phyloP scores from a whole-genome alignment of 2,329 filamentous ascomycete genomes.

The Sordariomycetes sp. region DNA sequence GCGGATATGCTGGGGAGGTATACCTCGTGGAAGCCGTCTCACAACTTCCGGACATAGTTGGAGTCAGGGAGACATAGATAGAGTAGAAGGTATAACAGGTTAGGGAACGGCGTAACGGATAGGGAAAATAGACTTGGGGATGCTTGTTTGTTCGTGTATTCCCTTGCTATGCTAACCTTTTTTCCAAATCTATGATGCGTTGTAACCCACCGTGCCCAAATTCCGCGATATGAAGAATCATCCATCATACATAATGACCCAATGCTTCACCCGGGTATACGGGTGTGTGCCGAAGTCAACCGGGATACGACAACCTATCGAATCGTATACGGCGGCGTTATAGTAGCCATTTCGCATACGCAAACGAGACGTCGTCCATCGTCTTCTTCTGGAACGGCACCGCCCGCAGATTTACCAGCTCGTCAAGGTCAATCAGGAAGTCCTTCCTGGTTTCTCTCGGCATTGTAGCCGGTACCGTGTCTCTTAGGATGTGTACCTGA shows the following conservation, averaged over 20 bases:
- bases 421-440: constrained; percentile 79
- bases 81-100: no score
- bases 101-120: not conserved
- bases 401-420: constrained; percentile 74
- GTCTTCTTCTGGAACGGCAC: constrained; percentile 69
- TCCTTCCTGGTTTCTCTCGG: constrained; percentile 68
- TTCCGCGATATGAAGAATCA: not conserved
- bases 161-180: not conserved
- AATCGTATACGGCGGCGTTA: constrained; percentile 9
- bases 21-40: constrained; percentile 5
- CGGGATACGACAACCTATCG: not conserved
- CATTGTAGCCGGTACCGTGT: constrained; percentile 47
- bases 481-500: constrained; percentile 75
- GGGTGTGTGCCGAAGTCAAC: not conserved
- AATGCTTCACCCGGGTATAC: no score
- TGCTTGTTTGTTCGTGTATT: not conserved
- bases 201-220: not conserved
- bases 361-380: constrained; percentile 79
- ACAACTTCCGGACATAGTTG: not conserved
- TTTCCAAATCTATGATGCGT: not conserved
- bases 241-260: not conserved
- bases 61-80: not conserved
- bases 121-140: not conserved
- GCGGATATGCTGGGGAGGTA: not conserved
- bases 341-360: constrained; percentile 67